Conservation (phyloP, 208 protist species). For the Porcisia hertigi region DNA sequence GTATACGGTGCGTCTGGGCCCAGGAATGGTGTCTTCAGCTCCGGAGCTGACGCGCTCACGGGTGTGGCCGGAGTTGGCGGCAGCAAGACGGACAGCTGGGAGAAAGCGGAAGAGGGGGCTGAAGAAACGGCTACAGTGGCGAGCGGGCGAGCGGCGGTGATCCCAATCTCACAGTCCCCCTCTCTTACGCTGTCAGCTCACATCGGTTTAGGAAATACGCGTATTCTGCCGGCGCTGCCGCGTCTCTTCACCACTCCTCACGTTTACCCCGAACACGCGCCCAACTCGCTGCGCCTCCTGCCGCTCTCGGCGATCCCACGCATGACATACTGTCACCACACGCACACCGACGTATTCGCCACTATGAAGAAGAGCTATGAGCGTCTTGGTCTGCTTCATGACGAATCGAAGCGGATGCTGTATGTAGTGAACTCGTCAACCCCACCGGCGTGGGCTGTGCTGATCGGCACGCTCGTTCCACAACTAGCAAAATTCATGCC, state of each 20-base stretch:
- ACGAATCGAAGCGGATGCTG: slow-evolving; percentile 23
- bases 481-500: slow-evolving; percentile 11
- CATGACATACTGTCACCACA: slow-evolving; percentile 49
- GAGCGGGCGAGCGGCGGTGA: not conserved
- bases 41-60: not conserved
- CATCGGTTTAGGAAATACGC: slow-evolving; percentile 19
- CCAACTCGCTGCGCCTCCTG: slow-evolving; percentile 50
- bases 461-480: slow-evolving; percentile 23
- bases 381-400: slow-evolving; percentile 36
- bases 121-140: not conserved
- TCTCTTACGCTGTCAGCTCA: slow-evolving; percentile 5
- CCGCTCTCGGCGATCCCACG: slow-evolving; percentile 31
- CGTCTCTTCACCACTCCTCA: slow-evolving; percentile 32
- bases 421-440: slow-evolving; percentile 10
- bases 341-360: slow-evolving; percentile 52
- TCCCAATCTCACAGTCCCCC: not conserved
- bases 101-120: not conserved
- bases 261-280: slow-evolving; percentile 26
- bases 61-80: not conserved
- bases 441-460: slow-evolving; percentile 12
- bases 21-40: not conserved
- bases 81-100: not conserved
- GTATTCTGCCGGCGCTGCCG: slow-evolving; percentile 44
- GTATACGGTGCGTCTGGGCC: not conserved
- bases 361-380: slow-evolving; percentile 48